phyloP scores from a whole-genome alignment of 345 rosid species.

The Litchi chinensis region DNA sequence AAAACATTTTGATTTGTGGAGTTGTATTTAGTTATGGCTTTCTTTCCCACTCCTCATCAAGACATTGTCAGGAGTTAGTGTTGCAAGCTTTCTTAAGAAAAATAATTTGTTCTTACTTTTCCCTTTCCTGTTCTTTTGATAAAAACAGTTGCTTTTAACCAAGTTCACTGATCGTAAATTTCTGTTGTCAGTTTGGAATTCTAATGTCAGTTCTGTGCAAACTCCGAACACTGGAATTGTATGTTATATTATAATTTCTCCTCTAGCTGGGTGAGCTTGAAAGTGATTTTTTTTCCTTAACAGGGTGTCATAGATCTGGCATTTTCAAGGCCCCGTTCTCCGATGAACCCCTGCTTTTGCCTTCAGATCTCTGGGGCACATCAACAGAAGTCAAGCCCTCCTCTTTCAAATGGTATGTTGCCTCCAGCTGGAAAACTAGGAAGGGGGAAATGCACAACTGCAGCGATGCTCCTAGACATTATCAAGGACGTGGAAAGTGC shows the following conservation, averaged over 20 bases:
- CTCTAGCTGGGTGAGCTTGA: constrained; percentile 2
- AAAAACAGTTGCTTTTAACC: neutral
- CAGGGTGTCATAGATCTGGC: constrained; percentile 90
- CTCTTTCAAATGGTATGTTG: constrained; percentile 67
- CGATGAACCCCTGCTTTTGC: constrained; percentile 83
- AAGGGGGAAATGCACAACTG: constrained; percentile 79
- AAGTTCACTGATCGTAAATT: neutral
- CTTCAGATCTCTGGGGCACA: constrained; percentile 58
- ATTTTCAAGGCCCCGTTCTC: constrained; percentile 73
- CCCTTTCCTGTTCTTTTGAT: neutral
- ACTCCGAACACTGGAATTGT: neutral
- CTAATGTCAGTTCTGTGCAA: neutral
- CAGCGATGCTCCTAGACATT: constrained; percentile 60
- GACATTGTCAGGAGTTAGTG: neutral
- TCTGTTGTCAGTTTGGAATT: neutral
- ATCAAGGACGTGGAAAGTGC: constrained; percentile 93
- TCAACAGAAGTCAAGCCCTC: constrained; percentile 60
- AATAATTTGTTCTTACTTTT: neutral
- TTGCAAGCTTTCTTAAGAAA: constrained; percentile 3
- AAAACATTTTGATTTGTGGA: neutral
- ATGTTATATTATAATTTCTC: neutral
- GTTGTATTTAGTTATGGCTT: neutral
- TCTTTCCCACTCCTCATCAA: neutral
- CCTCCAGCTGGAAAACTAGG: constrained; percentile 75
- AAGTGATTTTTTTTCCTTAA: constrained; percentile 15